Evolutionary conservation across 2,329 filamentous ascomycete species (phyloP), one percentile per base, ranked within the genome.

Genomic region (Aureobasidium melanogenum): DNA sequence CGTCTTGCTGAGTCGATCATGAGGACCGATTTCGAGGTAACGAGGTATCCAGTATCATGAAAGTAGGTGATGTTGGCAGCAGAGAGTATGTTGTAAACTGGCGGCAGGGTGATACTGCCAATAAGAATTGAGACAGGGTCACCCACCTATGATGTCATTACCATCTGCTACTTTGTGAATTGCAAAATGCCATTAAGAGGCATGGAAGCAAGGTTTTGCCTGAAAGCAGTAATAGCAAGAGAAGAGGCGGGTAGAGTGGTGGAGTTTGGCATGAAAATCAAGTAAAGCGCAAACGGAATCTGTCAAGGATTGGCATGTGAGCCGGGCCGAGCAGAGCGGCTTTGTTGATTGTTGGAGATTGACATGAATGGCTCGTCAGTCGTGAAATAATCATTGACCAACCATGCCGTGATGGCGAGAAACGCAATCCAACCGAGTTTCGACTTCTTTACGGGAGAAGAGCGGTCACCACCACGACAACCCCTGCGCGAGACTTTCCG

Each of bases 391-490:
- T 17, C 36, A 34, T 47, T 30, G 24, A 22, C 44, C 52, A 34
- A 47, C 17, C 17, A 48, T 50, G 44, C 44, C 22, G 44, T 59
- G 24, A 59, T 50, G 56, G 56, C 56, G 10, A 38, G 56, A 14
- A 59, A 59, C 44, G 44, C 56, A 7, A 59, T 57, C 15, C 76
- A 76, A 64, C 77, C 77, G 12, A 75, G 72, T 34, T 80, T 77
- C 69, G 77, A 81, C 69, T 77, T 81, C 68, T 73, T 80, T 48
- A 74, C 76, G 14, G 79, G 78, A 57, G 75, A 69, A 41, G 56
- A 59, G 56, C 44, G 44, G 34, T 70, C 74, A 47, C 69, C 73
- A 6, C 67, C 72, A 36, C 67, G 68, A 30, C 71, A 75, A 62
- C 71, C 74, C 22, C 65, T 76, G 59, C 73, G 76, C 62, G 75